Base-by-base conservation (phyloP, 495 filamentous ascomycete species). In the Aspergillus baeticus region DNA sequence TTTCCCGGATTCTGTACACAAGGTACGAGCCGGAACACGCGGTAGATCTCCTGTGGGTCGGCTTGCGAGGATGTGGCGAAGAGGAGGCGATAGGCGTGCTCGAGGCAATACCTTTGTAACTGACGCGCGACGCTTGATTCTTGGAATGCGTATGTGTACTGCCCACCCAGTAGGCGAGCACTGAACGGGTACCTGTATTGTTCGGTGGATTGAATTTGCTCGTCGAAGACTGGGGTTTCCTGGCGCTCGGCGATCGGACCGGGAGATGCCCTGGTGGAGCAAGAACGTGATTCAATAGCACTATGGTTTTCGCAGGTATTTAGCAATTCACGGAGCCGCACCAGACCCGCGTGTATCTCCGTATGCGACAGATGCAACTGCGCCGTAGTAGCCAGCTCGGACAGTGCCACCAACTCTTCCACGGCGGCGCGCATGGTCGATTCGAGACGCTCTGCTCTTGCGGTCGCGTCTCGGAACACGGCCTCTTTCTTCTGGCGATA, bases 401-500 rank as follows among this genome's bases (percentile, higher is more conserved):
- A 22, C 13, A 47, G 8, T 3, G 29, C 41, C 10, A 23, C 45
- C 7, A 53, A 5, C 10, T 33, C 55, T 14, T 46, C 38, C 38
- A 11, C 15, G n/a, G 35, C 49, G 6, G 10, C 36, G 15, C 50
- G 46, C 22, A 90, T 84, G 6, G 77, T 78, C 14, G 74, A 74
- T 58, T 86, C 81, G 8, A 93, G 78, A 14, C 80, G 77, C 36
- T 82, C 69, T 15, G 90, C 86, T 49, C 82, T 76, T 26, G 77
- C 76, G 50, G 87, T 84, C 8, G 91, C 72, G 5, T 84, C 82
- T 21, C 81, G 78, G 47, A 93, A 89, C 0, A 86, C 86, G 17
- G 80, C 87, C 62, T 95, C 90, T 67, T 92, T 93, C n/a, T 89
- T 84, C 59, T 86, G 79, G 22, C 90, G 82, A 63, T 94, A 93